Conservation (phyloP, 768 basidiomycete species). For the Xerocomellus intermedius region DNA sequence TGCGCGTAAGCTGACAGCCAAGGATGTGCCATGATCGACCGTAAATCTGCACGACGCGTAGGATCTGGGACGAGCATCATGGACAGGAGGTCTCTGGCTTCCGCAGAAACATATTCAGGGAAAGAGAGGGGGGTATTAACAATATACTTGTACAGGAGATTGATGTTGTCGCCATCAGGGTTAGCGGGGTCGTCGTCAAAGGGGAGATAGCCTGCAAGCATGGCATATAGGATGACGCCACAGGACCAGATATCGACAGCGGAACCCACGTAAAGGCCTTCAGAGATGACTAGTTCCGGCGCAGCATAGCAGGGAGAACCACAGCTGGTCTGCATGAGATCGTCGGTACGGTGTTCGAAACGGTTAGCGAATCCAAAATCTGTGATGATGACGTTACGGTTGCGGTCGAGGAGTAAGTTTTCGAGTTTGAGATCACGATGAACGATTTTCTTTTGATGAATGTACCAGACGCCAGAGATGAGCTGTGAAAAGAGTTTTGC, state of each 20-base stretch:
- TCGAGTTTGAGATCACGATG: slow-evolving; percentile 99
- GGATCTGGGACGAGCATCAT: slow-evolving; percentile 97
- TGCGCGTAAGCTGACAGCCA: slow-evolving; percentile 64
- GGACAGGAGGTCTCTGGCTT: slow-evolving; percentile 79
- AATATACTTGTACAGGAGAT: slow-evolving; percentile 97
- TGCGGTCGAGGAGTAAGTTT: slow-evolving; percentile 93
- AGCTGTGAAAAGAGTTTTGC: slow-evolving; percentile 96
- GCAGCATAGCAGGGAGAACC: slow-evolving; percentile 98
- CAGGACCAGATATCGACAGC: slow-evolving; percentile 99
- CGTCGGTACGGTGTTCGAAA: slow-evolving; percentile 89
- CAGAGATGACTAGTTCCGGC: slow-evolving; percentile 95
- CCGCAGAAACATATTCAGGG: slow-evolving; percentile 88
- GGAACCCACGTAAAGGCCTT: slow-evolving; percentile 94
- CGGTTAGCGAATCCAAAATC: slow-evolving; percentile 99
- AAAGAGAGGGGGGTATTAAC: slow-evolving; percentile 95
- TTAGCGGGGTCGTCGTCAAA: slow-evolving; percentile 99
- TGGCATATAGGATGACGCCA: slow-evolving; percentile 94
- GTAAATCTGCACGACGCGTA: slow-evolving; percentile 68
- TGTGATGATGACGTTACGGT: slow-evolving; percentile 98
- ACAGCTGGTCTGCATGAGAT: slow-evolving; percentile 98
- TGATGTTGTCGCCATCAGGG: slow-evolving; percentile 99
- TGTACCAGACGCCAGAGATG: slow-evolving; percentile 98
- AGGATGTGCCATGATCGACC: slow-evolving; percentile 79
- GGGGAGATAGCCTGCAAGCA: slow-evolving; percentile 97
- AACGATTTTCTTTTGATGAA: slow-evolving; percentile 98